These are phyloP conservation scores for Apiotrichum gamsii DNA, from an alignment of 1,284 basidiomycete species.

Conservation along the genomic window DNA sequence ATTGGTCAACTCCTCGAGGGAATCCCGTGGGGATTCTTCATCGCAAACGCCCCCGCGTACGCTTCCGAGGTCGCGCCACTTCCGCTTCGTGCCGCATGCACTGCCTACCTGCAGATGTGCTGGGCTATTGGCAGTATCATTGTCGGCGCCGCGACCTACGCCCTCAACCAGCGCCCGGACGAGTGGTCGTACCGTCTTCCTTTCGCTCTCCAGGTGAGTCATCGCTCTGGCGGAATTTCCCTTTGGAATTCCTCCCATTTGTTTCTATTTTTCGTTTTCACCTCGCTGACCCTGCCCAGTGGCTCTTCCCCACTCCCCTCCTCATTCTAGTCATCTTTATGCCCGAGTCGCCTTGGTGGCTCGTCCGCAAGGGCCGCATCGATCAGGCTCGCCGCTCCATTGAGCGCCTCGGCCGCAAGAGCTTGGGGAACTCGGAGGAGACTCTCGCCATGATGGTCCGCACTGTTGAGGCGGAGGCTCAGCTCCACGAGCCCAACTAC, in stretches of 20 bases:
- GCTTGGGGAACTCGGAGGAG: slow-evolving; percentile 15
- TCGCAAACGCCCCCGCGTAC: slow-evolving; percentile 22
- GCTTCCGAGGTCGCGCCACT: slow-evolving; percentile 33
- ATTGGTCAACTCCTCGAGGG: slow-evolving; percentile 20
- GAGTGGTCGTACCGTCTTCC: slow-evolving; percentile 27
- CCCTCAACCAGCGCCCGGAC: slow-evolving; percentile 15
- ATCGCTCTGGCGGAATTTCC: too few species aligned
- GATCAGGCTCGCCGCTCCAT: slow-evolving; percentile 43
- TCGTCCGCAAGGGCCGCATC: slow-evolving; percentile 42
- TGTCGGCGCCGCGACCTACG: slow-evolving; percentile 32
- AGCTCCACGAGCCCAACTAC: slow-evolving; percentile 24
- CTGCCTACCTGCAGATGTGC: slow-evolving; percentile 15
- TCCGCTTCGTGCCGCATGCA: slow-evolving; percentile 25
- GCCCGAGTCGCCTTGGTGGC: slow-evolving; percentile 7
- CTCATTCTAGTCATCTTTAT: slow-evolving; percentile 9
- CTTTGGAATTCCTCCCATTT: slow-evolving; percentile 31
- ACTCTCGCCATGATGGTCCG: slow-evolving; percentile 32
- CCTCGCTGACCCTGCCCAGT: too few species aligned
- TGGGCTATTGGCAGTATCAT: slow-evolving; percentile 23
- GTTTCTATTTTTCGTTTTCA: too few species aligned
- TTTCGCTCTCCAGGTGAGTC: slow-evolving; percentile 28
- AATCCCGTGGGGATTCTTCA: slow-evolving; percentile 33
- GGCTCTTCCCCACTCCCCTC: slow-evolving; percentile 39
- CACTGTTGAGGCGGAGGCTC: slow-evolving; percentile 21
- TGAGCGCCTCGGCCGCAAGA: slow-evolving; percentile 21